A percentile compares a stretch with the other conserved stretches of the same genome.
phyloP scores from a whole-genome alignment of 148 eudicot genomes.

The Rhododendron ovatum region DNA sequence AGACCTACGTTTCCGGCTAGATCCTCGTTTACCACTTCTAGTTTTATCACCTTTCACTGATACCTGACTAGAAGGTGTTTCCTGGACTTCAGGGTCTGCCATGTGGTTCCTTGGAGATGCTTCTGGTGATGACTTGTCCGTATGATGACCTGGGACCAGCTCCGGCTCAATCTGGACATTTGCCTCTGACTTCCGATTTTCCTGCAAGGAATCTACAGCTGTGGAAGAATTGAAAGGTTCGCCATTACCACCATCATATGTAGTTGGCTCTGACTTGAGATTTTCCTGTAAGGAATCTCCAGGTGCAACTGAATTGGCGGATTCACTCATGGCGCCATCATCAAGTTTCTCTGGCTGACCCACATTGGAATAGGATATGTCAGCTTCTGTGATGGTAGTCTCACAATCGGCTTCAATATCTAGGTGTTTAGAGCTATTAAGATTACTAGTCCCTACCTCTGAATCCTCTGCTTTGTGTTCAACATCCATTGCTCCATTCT shows the following conservation, averaged over 20 bases:
- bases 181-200: constrained; percentile 26
- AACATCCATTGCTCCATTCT: constrained; percentile 32
- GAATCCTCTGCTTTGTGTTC: constrained; percentile 28
- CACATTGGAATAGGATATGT: constrained; percentile 22
- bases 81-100: constrained; percentile 57
- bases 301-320: neutral
- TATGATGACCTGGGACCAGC: constrained; percentile 25
- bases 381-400: constrained; percentile 11
- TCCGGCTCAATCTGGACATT: constrained; percentile 24
- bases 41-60: constrained; percentile 57
- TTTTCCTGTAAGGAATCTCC: neutral
- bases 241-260: constrained; percentile 9
- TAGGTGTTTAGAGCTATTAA: constrained; percentile 2
- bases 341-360: constrained; percentile 34
- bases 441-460: constrained; percentile 25
- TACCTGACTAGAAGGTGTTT: constrained; percentile 72
- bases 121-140: constrained; percentile 39
- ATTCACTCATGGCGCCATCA: neutral
- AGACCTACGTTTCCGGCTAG: constrained; percentile 44
- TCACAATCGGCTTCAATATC: constrained; percentile 31
- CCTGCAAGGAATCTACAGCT: constrained; percentile 23
- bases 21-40: constrained; percentile 43
- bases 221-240: constrained; percentile 14
- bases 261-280: neutral
- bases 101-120: constrained; percentile 63